phyloP scores from a whole-genome alignment of 2,329 filamentous ascomycete genomes.

The Penicillium sp. region DNA sequence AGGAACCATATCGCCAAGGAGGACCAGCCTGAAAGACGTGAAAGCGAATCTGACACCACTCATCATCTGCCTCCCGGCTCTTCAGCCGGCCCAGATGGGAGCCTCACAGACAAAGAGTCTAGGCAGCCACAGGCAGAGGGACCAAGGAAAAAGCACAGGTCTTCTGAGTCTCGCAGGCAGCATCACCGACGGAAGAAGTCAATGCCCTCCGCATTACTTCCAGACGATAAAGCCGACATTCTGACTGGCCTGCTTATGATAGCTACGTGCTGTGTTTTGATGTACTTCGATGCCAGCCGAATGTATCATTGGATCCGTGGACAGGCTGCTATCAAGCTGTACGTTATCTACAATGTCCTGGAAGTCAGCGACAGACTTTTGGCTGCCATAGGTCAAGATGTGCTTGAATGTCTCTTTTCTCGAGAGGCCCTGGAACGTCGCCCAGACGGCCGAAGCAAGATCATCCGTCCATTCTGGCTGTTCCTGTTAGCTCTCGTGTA shows the following conservation, averaged over 20 bases:
- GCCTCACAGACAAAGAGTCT: conserved; percentile 22
- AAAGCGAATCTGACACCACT: conserved; percentile 22
- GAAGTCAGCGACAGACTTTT: conserved; percentile 85
- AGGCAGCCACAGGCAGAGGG: conserved; percentile 19
- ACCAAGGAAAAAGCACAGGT: conserved; percentile 28
- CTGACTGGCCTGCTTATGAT: conserved; percentile 86
- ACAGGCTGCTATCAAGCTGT: conserved; percentile 95
- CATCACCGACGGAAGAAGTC: conserved; percentile 71
- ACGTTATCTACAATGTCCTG: conserved; percentile 97
- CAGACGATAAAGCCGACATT: conserved; percentile 91
- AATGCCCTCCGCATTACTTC: conserved; percentile 75
- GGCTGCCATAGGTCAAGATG: conserved; percentile 88
- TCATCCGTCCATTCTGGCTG: conserved; percentile 84
- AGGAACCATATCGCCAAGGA: conserved; percentile 32
- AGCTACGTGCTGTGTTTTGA: conserved; percentile 76
- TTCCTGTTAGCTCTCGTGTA: conserved; percentile 83
- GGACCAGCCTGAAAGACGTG: conserved; percentile 14
- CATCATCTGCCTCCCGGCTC: conserved; percentile 16
- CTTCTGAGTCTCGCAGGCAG: conserved; percentile 43
- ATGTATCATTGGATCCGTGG: conserved; percentile 98
- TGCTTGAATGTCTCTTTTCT: conserved; percentile 92
- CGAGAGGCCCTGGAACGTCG: conserved; percentile 86
- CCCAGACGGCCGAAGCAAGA: conserved; percentile 81
- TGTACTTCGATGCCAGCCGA: conserved; percentile 88
- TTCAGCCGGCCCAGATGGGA: conserved; percentile 16